phyloP scores from a whole-genome alignment of 1,284 basidiomycete species.

The Rhodofomes roseus region DNA sequence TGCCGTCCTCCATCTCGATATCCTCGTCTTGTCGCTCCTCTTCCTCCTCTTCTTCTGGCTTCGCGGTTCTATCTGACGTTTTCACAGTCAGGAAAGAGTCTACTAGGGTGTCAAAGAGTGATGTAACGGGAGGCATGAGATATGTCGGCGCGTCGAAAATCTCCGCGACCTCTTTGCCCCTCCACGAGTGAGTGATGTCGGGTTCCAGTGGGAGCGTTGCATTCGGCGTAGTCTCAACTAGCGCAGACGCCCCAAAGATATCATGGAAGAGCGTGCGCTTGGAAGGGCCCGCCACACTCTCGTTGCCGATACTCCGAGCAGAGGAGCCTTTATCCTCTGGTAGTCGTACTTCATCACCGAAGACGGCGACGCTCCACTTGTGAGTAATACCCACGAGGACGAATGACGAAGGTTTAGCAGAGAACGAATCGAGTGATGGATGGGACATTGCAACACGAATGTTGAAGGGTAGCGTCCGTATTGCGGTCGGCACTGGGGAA shows the following conservation, averaged over 20 bases:
- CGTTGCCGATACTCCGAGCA: slow-evolving; percentile 40
- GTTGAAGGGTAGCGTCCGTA: slow-evolving; percentile 54
- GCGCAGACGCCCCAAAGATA: slow-evolving; percentile 73
- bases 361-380: slow-evolving; percentile 56
- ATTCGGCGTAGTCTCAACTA: slow-evolving; percentile 32
- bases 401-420: slow-evolving; percentile 34
- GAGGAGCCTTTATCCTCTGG: slow-evolving; percentile 39
- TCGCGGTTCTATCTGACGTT: slow-evolving; percentile 7
- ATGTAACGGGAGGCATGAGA: slow-evolving; percentile 74
- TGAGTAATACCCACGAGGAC: slow-evolving; percentile 65
- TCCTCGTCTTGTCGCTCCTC: slow-evolving; percentile 26
- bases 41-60: slow-evolving; percentile 23
- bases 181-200: slow-evolving; percentile 30
- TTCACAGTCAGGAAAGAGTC: slow-evolving; percentile 53
- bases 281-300: slow-evolving; percentile 16
- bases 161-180: slow-evolving; percentile 37
- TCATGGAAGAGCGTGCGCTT: slow-evolving; percentile 77
- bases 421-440: slow-evolving; percentile 29
- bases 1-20: slow-evolving; percentile 37
- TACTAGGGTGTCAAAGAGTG: slow-evolving; percentile 74
- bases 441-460: slow-evolving; percentile 52
- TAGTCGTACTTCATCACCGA: slow-evolving; percentile 52
- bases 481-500: slow-evolving; percentile 40
- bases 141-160: slow-evolving; percentile 77
- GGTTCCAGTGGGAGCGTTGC: slow-evolving; percentile 16